Evolutionary conservation across 2,329 filamentous ascomycete species (phyloP).

Genomic region (Paramyrothecium roridum): DNA sequence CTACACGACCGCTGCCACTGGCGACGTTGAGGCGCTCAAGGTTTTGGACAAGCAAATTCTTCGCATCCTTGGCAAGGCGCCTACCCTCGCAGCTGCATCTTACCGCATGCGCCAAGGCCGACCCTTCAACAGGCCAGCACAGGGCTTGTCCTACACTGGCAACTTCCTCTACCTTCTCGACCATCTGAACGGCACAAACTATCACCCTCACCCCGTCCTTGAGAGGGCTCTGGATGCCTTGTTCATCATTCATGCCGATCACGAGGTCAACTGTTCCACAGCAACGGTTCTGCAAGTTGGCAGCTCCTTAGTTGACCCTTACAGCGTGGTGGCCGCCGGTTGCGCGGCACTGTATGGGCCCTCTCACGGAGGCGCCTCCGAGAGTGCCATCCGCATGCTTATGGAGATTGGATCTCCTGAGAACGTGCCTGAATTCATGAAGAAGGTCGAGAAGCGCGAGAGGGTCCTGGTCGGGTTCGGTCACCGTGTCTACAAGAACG

Average conservation of each 20-base stretch:
- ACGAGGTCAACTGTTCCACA: slow-evolving; percentile 57
- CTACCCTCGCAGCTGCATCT: slow-evolving; percentile 45
- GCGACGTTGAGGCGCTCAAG: slow-evolving; percentile 35
- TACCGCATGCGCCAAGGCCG: slow-evolving; percentile 52
- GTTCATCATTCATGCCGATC: slow-evolving; percentile 55
- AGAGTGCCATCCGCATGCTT: slow-evolving; percentile 52
- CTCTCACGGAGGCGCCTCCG: slow-evolving; percentile 57
- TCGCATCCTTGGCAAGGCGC: slow-evolving; percentile 48
- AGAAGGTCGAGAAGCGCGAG: slow-evolving; percentile 46
- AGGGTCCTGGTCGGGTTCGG: slow-evolving; percentile 53
- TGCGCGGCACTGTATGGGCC: slow-evolving; percentile 54
- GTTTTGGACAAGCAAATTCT: slow-evolving; percentile 50
- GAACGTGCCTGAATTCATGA: slow-evolving; percentile 47
- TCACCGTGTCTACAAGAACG: slow-evolving; percentile 52
- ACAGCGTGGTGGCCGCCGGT: slow-evolving; percentile 47
- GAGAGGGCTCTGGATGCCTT: slow-evolving; percentile 49
- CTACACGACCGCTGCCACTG: slow-evolving; percentile 41
- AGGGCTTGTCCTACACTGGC: slow-evolving; percentile 47
- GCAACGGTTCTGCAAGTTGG: slow-evolving; percentile 55
- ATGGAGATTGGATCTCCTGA: slow-evolving; percentile 47
- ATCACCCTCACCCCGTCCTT: slow-evolving; percentile 45
- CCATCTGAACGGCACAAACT: slow-evolving; percentile 42
- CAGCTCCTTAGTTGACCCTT: slow-evolving; percentile 53
- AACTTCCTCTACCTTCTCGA: slow-evolving; percentile 55
- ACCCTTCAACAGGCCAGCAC: slow-evolving; percentile 45